Base-by-base conservation (phyloP, 176 grass and related monocot species). In the Cenchrus americanus region DNA sequence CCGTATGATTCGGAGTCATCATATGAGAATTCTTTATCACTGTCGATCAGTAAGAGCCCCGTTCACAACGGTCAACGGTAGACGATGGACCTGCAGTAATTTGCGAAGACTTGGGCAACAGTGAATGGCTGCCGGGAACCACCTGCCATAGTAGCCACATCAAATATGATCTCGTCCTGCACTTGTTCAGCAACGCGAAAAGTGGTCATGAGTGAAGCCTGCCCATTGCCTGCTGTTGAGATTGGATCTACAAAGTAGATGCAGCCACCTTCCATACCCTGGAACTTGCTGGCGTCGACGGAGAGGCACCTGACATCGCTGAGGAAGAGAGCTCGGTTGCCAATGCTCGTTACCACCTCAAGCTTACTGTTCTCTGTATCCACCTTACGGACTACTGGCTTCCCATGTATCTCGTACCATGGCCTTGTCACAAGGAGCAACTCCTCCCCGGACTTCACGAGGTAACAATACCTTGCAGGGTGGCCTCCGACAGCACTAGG, bases 211-310 rank as follows among this genome's bases (percentile, higher is more conserved):
- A 58, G 21, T 59, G 30, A 42, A 76, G 30, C 19, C 53, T 42
- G 30, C 6, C 9, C 13, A 11, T 75, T 37, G 26, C 17, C 15
- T 32, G 65, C 52, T 23, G 53, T 42, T 22, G 8, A 2, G 14
- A 42, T 3, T 59, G 51, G 12, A 43, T 81, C 37, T 40, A 57
- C 22, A 10, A 58, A 81, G n/a, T 81, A 70, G 49, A 70, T 81
- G 14, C 8, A 58, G 6, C 65, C 51, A 0, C 65, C n/a, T 26
- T 70, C 5, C 1, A 81, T 9, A 14, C n/a, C 23, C 4, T 54
- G n/a, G 21, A 81, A 81, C n/a, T 70, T 59, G 51, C 12, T 11
- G 5, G 51, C 21, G 3, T 81, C 79, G 34, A 81, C 3, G 6
- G 37, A 81, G n/a, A 81, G 52, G 66, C 37, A 58, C 79, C 66